These are phyloP conservation scores for Claviceps humidiphila DNA, from an alignment of 2,329 filamentous ascomycete species.

Conservation along the genomic window DNA sequence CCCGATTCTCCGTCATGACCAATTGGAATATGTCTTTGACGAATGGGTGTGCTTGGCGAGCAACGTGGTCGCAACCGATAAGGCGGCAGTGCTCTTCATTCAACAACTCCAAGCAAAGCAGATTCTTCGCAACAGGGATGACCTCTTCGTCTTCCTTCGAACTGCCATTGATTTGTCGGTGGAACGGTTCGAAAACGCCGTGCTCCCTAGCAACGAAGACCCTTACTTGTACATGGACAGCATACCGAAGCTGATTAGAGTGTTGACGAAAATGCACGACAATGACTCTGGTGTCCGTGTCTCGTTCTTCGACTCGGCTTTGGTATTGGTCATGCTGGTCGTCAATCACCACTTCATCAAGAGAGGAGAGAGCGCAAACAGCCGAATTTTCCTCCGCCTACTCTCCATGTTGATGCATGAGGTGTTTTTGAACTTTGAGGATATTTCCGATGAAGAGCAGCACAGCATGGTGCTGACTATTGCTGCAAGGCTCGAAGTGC, in stretches of 20 bases:
- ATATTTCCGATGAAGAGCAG: slow-evolving; percentile 47
- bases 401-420: slow-evolving; percentile 75
- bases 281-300: slow-evolving; percentile 52
- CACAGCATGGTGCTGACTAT: slow-evolving; percentile 60
- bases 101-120: slow-evolving; percentile 67
- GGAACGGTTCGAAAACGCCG: slow-evolving; percentile 60
- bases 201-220: slow-evolving; percentile 46
- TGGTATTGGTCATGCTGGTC: slow-evolving; percentile 67
- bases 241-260: slow-evolving; percentile 64
- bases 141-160: slow-evolving; percentile 68
- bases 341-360: slow-evolving; percentile 76
- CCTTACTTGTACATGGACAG: slow-evolving; percentile 58
- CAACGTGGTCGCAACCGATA: slow-evolving; percentile 62
- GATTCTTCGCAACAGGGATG: slow-evolving; percentile 60
- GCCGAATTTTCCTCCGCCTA: slow-evolving; percentile 81
- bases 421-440: slow-evolving; percentile 44
- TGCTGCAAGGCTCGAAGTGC: slow-evolving; percentile 54
- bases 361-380: slow-evolving; percentile 69
- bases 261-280: slow-evolving; percentile 60
- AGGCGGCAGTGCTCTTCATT: slow-evolving; percentile 62
- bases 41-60: slow-evolving; percentile 83
- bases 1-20: slow-evolving; percentile 50
- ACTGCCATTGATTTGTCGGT: slow-evolving; percentile 70
- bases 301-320: slow-evolving; percentile 61
- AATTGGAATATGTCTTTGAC: slow-evolving; percentile 89